Base-by-base conservation (phyloP, 2,329 filamentous ascomycete species). In the Cordyceps cicadae region DNA sequence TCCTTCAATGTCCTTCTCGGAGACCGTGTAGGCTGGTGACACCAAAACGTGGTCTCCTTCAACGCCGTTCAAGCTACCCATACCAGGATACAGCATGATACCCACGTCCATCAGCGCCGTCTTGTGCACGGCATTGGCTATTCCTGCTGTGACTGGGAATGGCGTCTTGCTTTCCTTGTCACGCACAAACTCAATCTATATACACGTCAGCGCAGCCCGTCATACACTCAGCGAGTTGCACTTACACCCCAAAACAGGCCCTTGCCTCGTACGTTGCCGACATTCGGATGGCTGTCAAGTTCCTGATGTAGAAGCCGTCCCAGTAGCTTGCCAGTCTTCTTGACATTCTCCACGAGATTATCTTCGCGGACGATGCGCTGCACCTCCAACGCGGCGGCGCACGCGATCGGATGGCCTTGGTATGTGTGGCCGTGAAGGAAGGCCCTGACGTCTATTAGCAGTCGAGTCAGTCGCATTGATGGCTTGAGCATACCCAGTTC, bases 321-420 rank as follows among this genome's bases (percentile, higher is more conserved):
- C 0, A 68, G 52, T 14, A 61, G 17, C 14, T 54, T 41, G 6
- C 67, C 66, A 0, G 37, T 60, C 9, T 64, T 49, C 2, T 46
- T 53, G 3, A 69, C 66, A 21, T 66, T 66, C 7, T 61, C 62
- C 2, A 69, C 60, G 0, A 68, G 58, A n/a, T 66, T 66, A 3
- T 67, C 66, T n/a, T 68, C 63, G 39, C 63, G 48, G 24, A 90
- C 78, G 32, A 87, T 82, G 37, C 72, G 63, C 54, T 71, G 69
- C 6, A 71, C 69, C 26, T 68, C 66, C 32, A 70, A 32, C 0
- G 68, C 69, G 0, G 68, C 66, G 0, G 69, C 69, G 34, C 67
- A 70, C 2, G 63, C 64, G 1, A 70, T 37, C 1, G 68, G 69
- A 4, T 71, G 69, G 0, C 66, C 68, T 53, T 70, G 62, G 50